Conservation (phyloP, 805 yeast genomes). For the Pichia heedii region DNA sequence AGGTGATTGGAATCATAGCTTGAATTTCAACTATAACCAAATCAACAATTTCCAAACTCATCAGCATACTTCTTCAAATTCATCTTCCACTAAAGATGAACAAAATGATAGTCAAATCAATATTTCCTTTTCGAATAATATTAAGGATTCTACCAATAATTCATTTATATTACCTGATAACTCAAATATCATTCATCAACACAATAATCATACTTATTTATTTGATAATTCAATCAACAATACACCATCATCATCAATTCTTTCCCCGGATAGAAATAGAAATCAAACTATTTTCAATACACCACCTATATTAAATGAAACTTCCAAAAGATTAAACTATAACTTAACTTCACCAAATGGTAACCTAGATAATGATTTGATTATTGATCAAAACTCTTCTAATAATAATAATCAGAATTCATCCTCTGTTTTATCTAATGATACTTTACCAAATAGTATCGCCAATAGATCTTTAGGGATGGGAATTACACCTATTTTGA, state of each 20-base stretch:
- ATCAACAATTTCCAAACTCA: background rate
- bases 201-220: conserved; percentile 1
- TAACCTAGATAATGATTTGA: background rate
- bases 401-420: background rate
- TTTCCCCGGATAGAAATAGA: conserved; percentile 10
- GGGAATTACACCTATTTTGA: conserved; percentile 14
- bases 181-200: background rate
- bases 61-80: conserved; percentile 9
- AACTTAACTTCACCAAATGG: conserved; percentile 16
- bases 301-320: conserved; percentile 25
- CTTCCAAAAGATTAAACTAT: conserved; percentile 34
- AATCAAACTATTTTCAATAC: conserved; percentile 11
- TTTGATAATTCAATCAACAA: conserved; percentile 7
- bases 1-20: conserved; percentile 13
- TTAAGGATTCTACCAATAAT: background rate
- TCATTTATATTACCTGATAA: conserved; percentile 8
- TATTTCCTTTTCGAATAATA: background rate
- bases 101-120: conserved; percentile 7
- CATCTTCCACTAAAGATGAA: conserved; percentile 6
- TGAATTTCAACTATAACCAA: background rate
- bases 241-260: conserved; percentile 6
- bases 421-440: conserved; percentile 20
- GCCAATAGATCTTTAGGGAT: conserved; percentile 24
- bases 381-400: background rate
- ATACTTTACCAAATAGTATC: conserved; percentile 20